Conservation (phyloP, 345 rosid species). For the Corymbia maculata region DNA sequence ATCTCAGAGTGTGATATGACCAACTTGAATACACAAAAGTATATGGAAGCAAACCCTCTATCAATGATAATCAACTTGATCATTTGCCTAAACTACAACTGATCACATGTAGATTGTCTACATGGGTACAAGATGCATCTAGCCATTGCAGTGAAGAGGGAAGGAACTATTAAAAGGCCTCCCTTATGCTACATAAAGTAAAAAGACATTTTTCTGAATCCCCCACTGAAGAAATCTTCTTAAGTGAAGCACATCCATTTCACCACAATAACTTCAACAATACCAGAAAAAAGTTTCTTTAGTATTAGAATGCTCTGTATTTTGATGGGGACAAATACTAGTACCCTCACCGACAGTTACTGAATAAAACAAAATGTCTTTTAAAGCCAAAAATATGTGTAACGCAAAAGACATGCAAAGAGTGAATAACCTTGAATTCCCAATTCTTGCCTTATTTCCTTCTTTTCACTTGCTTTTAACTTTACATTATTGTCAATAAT, state of each 20-base stretch:
- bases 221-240: not conserved
- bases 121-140: not conserved
- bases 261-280: not conserved
- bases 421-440: slow-evolving; percentile 52
- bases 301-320: not conserved
- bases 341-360: not conserved
- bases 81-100: not conserved
- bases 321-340: not conserved
- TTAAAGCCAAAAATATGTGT: not conserved
- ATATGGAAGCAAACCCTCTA: not conserved
- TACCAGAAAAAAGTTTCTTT: not conserved
- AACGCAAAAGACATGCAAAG: not conserved
- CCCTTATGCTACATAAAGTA: not conserved
- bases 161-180: not conserved
- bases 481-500: slow-evolving; percentile 41
- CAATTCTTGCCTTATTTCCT: slow-evolving; percentile 52
- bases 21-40: not conserved
- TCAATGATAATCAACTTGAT: not conserved
- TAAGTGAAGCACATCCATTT: not conserved
- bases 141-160: not conserved
- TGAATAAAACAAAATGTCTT: not conserved
- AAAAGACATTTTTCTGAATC: not conserved
- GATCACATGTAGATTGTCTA: not conserved
- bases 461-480: slow-evolving; percentile 55
- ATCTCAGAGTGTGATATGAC: not conserved